Evolutionary conservation across 345 rosid genomes (phyloP).

Genomic region (Populus nigra): DNA sequence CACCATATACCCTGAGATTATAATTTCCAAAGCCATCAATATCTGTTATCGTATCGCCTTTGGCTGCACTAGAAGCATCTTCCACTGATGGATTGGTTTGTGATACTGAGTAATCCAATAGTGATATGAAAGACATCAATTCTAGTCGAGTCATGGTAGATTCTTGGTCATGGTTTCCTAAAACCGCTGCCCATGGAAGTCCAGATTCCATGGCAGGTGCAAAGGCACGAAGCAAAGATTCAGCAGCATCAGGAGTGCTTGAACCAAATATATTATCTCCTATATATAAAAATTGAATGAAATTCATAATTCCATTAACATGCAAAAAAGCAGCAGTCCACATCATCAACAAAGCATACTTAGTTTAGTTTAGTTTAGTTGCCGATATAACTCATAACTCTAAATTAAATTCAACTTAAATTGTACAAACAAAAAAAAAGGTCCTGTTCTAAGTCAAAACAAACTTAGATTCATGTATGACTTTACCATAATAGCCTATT

Average conservation of each 20-base stretch:
- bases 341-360: too few relatives aligned
- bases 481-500: too few relatives aligned
- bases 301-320: too few relatives aligned
- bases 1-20: constrained; percentile 66
- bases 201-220: constrained; percentile 61
- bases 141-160: constrained; percentile 63
- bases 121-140: constrained; percentile 62
- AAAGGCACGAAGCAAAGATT: constrained; percentile 59
- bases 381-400: too few relatives aligned
- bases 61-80: background rate
- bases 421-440: too few relatives aligned
- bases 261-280: constrained; percentile 68
- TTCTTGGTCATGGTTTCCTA: constrained; percentile 86
- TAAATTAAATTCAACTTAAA: too few relatives aligned
- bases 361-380: too few relatives aligned
- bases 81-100: constrained; percentile 51
- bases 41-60: too few relatives aligned
- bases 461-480: too few relatives aligned
- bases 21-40: constrained; percentile 86
- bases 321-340: too few relatives aligned
- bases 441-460: too few relatives aligned
- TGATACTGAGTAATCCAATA: constrained; percentile 54
- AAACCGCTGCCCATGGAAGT: constrained; percentile 76
- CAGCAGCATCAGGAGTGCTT: constrained; percentile 53
- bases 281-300: constrained; percentile 16